These are phyloP conservation scores for Heimioporus sp. DNA, from an alignment of 768 basidiomycete species.

Conservation along the genomic window DNA sequence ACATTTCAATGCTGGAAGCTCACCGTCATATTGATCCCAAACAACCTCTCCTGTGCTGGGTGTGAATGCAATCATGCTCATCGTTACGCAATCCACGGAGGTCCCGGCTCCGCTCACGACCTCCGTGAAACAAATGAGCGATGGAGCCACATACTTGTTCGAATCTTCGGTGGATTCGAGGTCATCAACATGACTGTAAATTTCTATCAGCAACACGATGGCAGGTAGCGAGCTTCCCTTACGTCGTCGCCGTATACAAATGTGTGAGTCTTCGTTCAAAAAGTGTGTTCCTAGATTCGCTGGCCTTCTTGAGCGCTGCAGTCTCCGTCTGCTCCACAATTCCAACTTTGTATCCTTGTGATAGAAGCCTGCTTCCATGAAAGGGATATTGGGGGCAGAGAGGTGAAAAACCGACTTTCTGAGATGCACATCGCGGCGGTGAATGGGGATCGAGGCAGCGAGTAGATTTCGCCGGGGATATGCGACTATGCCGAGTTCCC, in stretches of 20 bases:
- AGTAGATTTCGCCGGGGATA: slow-evolving; percentile 71
- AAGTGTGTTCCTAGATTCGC: slow-evolving; percentile 69
- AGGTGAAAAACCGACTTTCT: slow-evolving; percentile 55
- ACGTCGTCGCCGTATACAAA: slow-evolving; percentile 88
- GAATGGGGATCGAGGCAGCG: slow-evolving; percentile 71
- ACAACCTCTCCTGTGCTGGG: slow-evolving; percentile 91
- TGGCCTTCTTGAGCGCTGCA: slow-evolving; percentile 81
- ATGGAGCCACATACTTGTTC: slow-evolving; percentile 56
- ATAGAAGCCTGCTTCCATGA: slow-evolving; percentile 52
- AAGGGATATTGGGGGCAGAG: not conserved
- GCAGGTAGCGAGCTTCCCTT: slow-evolving; percentile 25
- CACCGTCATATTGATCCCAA: slow-evolving; percentile 90
- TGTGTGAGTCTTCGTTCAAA: slow-evolving; percentile 76
- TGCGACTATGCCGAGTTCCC: slow-evolving; percentile 76
- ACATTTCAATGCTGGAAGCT: not conserved
- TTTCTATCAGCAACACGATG: slow-evolving; percentile 6
- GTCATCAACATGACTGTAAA: slow-evolving; percentile 75
- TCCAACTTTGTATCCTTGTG: slow-evolving; percentile 80
- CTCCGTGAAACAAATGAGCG: slow-evolving; percentile 76
- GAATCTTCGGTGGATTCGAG: slow-evolving; percentile 65
- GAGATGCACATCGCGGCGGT: slow-evolving; percentile 66
- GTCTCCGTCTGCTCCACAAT: slow-evolving; percentile 84
- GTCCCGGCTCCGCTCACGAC: slow-evolving; percentile 8
- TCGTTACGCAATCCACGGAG: slow-evolving; percentile 36
- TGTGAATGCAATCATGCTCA: slow-evolving; percentile 77